Evolutionary conservation across 2,329 filamentous ascomycete genomes (phyloP), one percentile per base, ranked within the genome.

Genomic region (Cytospora mali): DNA sequence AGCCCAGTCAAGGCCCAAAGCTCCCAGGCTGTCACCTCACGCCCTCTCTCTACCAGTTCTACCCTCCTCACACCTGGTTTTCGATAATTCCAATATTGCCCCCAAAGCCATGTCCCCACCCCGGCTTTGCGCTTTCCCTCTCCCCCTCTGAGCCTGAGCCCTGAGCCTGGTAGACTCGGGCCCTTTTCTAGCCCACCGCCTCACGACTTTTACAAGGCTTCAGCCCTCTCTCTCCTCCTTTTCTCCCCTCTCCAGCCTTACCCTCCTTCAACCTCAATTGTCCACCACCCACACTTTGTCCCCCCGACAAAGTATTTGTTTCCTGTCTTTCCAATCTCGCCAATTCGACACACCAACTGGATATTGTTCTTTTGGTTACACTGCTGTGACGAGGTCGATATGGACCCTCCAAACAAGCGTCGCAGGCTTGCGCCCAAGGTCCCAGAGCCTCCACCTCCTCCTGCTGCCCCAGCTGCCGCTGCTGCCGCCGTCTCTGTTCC

Each of bases 351-450:
- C 16, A 23, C 4, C 21, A n/a, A 46, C 18, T 23, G 13, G 23
- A n/a, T 13, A 23, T 23, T 1, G 6, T 46, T n/a, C 42, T 46
- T 46, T 46, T 46, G 42, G 42, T 46, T n/a, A n/a, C n/a, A 11
- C 42, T 23, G 42, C 7, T 46, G 42, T 46, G n/a, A 23, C 21
- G n/a, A 46, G 50, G 28, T 27, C 63, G 28, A 58, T 67, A 65
- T 72, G 70, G 70, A 72, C 57, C 70, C 68, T 33, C 70, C 70
- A 1, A 72, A 64, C 66, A 72, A 72, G 66, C 68, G 69, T 46
- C 70, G 70, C 49, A 66, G 69, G 39, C 67, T 72, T 59, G 70
- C 70, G 60, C 70, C 70, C 25, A 72, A 72, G 54, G 64, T 71
- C 29, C 68, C 68, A 21, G 70, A 71, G 21, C 61, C 58, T 55